Percentiles rank a stretch among this genome's conserved stretches.
Evolutionary conservation across 2,329 filamentous ascomycete genomes (phyloP).

Genomic region (Ophiosphaerella korrae): DNA sequence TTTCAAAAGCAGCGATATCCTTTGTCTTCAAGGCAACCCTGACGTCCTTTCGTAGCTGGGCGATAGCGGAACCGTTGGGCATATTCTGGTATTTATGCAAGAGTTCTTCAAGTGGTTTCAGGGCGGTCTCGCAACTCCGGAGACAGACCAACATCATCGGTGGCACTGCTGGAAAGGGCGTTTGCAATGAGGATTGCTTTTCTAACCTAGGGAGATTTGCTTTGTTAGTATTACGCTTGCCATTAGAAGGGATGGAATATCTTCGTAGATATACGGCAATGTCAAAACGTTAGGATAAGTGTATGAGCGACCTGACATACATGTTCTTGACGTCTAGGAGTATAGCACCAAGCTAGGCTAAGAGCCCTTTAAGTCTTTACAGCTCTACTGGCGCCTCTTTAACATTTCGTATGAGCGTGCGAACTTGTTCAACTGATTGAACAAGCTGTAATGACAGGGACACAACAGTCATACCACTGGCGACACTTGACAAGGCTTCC

Average conservation of each 20-base stretch:
- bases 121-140: slow-evolving; percentile 10
- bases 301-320: no score
- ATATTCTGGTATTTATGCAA: slow-evolving; percentile 1
- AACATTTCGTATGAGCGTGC: slow-evolving; percentile 7
- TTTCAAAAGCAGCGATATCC: slow-evolving; percentile 11
- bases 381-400: slow-evolving; percentile 20
- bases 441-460: slow-evolving; percentile 21
- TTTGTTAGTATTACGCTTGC: no score
- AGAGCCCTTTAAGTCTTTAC: slow-evolving; percentile 6
- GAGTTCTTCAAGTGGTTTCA: slow-evolving; percentile 6
- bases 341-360: slow-evolving; percentile 9
- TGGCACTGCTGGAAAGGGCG: slow-evolving; percentile 12
- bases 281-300: no score
- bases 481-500: background rate
- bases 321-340: slow-evolving; percentile 8
- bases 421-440: slow-evolving; percentile 10
- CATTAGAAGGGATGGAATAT: no score
- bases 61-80: background rate
- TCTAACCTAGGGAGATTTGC: background rate
- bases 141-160: slow-evolving; percentile 12
- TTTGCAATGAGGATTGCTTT: slow-evolving; percentile 1
- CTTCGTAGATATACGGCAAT: no score
- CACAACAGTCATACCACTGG: slow-evolving; percentile 20
- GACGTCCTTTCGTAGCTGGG: slow-evolving; percentile 7
- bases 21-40: slow-evolving; percentile 12